Percentiles rank a stretch among this genome's conserved stretches.
These are phyloP conservation scores for Alternaria ethzedia DNA, from an alignment of 2,329 filamentous ascomycete species.

Conservation along the genomic window DNA sequence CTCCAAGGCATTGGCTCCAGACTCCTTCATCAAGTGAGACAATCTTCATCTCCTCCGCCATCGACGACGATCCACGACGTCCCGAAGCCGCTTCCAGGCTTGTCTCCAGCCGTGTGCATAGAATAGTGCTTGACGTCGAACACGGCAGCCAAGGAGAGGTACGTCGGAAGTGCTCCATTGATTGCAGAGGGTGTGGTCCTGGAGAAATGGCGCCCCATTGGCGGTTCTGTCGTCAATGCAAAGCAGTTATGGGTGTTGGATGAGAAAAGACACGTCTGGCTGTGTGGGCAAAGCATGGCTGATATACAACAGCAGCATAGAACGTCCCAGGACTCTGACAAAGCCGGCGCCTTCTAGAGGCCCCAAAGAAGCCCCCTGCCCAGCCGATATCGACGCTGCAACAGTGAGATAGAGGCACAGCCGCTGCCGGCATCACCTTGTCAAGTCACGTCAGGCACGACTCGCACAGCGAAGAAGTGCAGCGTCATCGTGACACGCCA, in stretches of 20 bases:
- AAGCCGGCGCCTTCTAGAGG: conserved; percentile 21
- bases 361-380: conserved; percentile 21
- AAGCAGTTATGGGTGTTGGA: not conserved
- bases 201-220: not conserved
- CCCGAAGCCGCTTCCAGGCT: conserved; percentile 15
- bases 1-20: conserved; percentile 35
- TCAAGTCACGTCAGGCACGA: not conserved
- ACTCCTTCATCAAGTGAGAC: conserved; percentile 34
- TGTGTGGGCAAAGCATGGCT: conserved; percentile 38
- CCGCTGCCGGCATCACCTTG: conserved; percentile 9
- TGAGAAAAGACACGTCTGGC: not conserved
- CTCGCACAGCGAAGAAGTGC: not conserved
- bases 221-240: conserved; percentile 9
- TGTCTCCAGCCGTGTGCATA: conserved; percentile 13
- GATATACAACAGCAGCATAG: conserved; percentile 36
- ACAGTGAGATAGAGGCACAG: conserved; percentile 1
- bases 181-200: conserved; percentile 1
- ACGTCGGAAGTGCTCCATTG: conserved; percentile 29
- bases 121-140: conserved; percentile 7
- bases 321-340: conserved; percentile 12
- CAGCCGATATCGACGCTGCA: conserved; percentile 10
- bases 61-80: conserved; percentile 22
- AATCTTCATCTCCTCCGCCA: conserved; percentile 20
- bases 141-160: conserved; percentile 25
- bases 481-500: conserved; percentile 12